Conservation (phyloP, 108 stramenopile genomes). For the Thalassiosira profunda region DNA sequence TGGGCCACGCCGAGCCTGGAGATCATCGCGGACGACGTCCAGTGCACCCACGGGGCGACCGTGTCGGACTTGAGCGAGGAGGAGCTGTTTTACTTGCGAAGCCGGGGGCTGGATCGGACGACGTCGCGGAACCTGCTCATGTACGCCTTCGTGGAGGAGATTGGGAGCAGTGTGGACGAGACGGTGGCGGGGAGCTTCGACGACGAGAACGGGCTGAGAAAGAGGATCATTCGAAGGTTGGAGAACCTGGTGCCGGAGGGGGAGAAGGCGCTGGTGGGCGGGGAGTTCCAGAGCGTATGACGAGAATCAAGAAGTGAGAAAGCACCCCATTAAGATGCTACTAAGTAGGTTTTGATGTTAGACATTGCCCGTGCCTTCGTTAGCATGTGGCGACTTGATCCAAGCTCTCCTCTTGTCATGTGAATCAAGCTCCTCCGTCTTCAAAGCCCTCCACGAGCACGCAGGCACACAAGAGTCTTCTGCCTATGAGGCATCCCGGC, state of each 20-base stretch:
- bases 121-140: constrained; percentile 83
- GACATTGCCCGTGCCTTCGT: no score
- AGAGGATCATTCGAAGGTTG: constrained; percentile 71
- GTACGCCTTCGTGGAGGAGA: constrained; percentile 91
- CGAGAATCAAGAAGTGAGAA: no score
- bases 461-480: no score
- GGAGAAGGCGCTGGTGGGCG: constrained; percentile 71
- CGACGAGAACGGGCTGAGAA: constrained; percentile 69
- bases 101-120: constrained; percentile 83
- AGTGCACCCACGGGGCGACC: constrained; percentile 97
- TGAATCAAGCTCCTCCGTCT: no score
- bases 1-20: constrained; percentile 94
- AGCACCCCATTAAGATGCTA: no score
- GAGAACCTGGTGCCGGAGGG: constrained; percentile 83
- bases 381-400: no score
- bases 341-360: no score
- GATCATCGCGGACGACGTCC: constrained; percentile 96
- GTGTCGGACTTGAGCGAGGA: constrained; percentile 96
- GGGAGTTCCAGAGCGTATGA: constrained; percentile 87
- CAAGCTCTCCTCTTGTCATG: no score
- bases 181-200: constrained; percentile 61
- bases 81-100: constrained; percentile 92
- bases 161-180: constrained; percentile 60
- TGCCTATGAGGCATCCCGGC: no score
- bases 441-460: no score